Percentiles rank a stretch among this genome's conserved stretches.
phyloP scores from a whole-genome alignment of 495 filamentous ascomycete genomes.

The Penicillium robsamsonii region DNA sequence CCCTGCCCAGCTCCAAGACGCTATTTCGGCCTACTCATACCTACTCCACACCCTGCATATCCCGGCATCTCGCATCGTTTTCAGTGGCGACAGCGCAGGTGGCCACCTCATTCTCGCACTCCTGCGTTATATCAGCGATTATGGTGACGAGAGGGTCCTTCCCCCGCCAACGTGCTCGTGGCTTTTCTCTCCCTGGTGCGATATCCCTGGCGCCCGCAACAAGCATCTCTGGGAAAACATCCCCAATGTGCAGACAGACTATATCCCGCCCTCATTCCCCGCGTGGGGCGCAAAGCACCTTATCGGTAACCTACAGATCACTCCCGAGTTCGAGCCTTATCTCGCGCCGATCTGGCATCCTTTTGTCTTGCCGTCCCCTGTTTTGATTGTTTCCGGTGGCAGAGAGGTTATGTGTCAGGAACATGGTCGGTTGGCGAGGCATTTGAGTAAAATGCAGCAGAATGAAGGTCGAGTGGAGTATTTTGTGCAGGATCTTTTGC shows the following conservation, averaged over 20 bases:
- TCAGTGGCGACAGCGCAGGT: conserved; percentile 48
- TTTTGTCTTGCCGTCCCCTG: conserved; percentile 35
- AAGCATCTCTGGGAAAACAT: conserved; percentile 17
- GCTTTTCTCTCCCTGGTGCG: conserved; percentile 43
- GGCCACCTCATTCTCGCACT: conserved; percentile 39
- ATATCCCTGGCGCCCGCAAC: conserved; percentile 18
- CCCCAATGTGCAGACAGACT: conserved; percentile 38
- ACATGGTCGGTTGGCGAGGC: conserved; percentile 27
- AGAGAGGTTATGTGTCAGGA: conserved; percentile 41
- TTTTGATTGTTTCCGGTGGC: conserved; percentile 38
- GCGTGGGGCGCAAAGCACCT: conserved; percentile 36
- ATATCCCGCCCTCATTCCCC: conserved; percentile 29
- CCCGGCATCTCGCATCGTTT: conserved; percentile 31
- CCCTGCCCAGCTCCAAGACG: conserved; percentile 48
- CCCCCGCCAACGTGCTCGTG: conserved; percentile 24
- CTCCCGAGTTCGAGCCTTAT: conserved; percentile 26
- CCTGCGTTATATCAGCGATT: conserved; percentile 28
- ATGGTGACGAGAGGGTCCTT: conserved; percentile 9
- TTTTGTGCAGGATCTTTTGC: conserved; percentile 29
- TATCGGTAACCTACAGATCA: conserved; percentile 19
- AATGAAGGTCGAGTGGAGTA: conserved; percentile 26
- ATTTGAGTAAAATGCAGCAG: conserved; percentile 25
- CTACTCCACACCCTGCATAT: conserved; percentile 33
- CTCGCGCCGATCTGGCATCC: conserved; percentile 32
- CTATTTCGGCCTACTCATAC: conserved; percentile 39